Percentiles rank a stretch among this genome's conserved stretches.
phyloP scores from a whole-genome alignment of 2,329 filamentous ascomycete genomes.

The Tetracladium maxilliforme region DNA sequence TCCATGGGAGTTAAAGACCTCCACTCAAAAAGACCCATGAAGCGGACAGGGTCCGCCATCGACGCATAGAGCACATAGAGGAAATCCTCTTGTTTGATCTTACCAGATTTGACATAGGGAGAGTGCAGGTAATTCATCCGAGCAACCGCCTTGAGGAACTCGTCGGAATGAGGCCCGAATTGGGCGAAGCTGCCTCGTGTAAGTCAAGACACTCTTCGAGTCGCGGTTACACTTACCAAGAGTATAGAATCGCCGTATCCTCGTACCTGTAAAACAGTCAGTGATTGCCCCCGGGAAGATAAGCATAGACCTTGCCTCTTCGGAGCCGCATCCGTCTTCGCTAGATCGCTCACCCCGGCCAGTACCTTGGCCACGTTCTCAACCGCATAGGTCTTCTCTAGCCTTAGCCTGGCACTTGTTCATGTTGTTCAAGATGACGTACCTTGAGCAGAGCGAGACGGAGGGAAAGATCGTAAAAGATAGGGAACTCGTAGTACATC shows the following conservation, averaged over 20 bases:
- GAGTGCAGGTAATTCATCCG: constrained; percentile 51
- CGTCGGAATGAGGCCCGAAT: constrained; percentile 11
- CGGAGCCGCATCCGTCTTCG: constrained; percentile 24
- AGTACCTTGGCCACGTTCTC: constrained; percentile 35
- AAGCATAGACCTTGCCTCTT: constrained; percentile 33
- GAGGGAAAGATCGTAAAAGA: constrained; percentile 29
- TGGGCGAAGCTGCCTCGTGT: constrained; percentile 4
- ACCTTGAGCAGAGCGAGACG: constrained; percentile 45
- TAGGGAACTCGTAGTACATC: constrained; percentile 38
- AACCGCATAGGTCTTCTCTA: constrained; percentile 34
- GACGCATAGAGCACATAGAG: constrained; percentile 54
- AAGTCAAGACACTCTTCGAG: constrained; percentile 5
- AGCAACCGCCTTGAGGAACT: constrained; percentile 35
- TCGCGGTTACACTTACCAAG: too few relatives aligned
- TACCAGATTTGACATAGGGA: constrained; percentile 37
- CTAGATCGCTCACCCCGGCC: constrained; percentile 31
- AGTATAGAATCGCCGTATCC: too few relatives aligned
- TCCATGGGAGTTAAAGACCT: constrained; percentile 52
- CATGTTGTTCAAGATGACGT: constrained; percentile 3
- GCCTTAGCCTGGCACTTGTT: constrained; percentile 1
- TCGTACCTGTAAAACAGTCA: constrained; percentile 9
- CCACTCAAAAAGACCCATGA: constrained; percentile 57
- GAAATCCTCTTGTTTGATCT: constrained; percentile 47
- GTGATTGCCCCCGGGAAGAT: constrained; percentile 21
- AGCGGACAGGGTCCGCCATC: constrained; percentile 47